A percentile compares a stretch with the other conserved stretches of the same genome.
Conservation (phyloP, 805 yeast species). For the Candida montana region DNA sequence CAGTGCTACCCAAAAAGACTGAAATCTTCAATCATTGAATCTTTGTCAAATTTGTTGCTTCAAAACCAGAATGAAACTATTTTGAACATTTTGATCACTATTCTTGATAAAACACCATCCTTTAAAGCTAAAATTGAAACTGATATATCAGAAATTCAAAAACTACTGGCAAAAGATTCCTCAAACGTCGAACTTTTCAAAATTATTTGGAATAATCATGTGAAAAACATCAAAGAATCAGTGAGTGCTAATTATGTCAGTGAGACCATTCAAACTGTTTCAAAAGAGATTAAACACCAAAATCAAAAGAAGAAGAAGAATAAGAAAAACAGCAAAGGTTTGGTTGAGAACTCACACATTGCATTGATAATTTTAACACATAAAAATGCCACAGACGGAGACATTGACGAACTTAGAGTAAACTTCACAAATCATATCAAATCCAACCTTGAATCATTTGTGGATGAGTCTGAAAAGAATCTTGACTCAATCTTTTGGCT, state of each 20-base stretch:
- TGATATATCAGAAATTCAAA: slow-evolving; percentile 26
- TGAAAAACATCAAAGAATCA: slow-evolving; percentile 33
- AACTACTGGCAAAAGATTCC: slow-evolving; percentile 13
- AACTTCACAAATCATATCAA: slow-evolving; percentile 11
- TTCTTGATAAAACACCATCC: slow-evolving; percentile 44
- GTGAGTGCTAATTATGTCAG: slow-evolving; percentile 23
- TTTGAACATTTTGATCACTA: slow-evolving; percentile 28
- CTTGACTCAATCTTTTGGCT: slow-evolving; percentile 26
- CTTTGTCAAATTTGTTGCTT: slow-evolving; percentile 12
- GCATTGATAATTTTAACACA: slow-evolving; percentile 13
- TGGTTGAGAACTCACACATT: slow-evolving; percentile 12
- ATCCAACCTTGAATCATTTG: slow-evolving; percentile 2
- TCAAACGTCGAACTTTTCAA: slow-evolving; percentile 27
- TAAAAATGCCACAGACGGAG: not conserved
- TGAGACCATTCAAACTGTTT: slow-evolving; percentile 13
- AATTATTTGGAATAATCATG: slow-evolving; percentile 35
- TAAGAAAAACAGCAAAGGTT: not conserved
- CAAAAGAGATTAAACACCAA: slow-evolving; percentile 10
- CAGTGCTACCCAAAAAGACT: slow-evolving; percentile 39
- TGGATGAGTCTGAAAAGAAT: not conserved
- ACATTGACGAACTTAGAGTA: slow-evolving; percentile 2
- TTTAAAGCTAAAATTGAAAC: slow-evolving; percentile 48
- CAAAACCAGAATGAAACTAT: slow-evolving; percentile 6
- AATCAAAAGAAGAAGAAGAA: slow-evolving; percentile 4
- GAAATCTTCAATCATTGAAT: slow-evolving; percentile 26